Base-by-base conservation (phyloP, 352 stramenopile genomes). In the Blastocystis sp. region DNA sequence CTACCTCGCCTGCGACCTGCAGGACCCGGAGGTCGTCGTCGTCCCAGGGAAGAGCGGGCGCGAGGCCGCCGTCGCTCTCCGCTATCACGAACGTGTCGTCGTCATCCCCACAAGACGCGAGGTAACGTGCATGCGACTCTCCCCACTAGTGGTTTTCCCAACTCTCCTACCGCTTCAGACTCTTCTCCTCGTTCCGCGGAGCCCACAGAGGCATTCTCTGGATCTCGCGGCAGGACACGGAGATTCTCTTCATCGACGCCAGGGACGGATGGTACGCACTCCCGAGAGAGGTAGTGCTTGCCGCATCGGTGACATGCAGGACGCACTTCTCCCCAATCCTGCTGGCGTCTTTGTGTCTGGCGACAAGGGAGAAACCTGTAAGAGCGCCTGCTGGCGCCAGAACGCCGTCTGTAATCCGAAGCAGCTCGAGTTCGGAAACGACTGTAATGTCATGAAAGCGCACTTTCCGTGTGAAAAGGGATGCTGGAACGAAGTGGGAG, bases 401-500 rank as follows among this genome's bases (percentile, higher is more conserved):
- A 32, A 81, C n/a, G 14, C 27, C 3, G 32, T 14, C 36, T 81
- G 69, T 40, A 27, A 81, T 51, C 11, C 16, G 24, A 27, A 44
- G 6, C 69, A 81, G 69, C 36, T 64, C 0, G 69, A 81, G 69
- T 81, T 81, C n/a, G 34, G 38, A 29, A 81, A 81, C 16, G 29
- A 81, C 53, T 81, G 69, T 42, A 46, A 81, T 18, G 21, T 38
- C 21, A 81, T 81, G 69, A 63, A 81, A 40, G 14, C 54, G 24
- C 11, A 63, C 53, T 81, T 81, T 38, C 40, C 40, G 24, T 81
- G 69, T 44, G n/a, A 63, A 21, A 34, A 61, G 9, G 69, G 69
- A n/a, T 81, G 69, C 46, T 81, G 69, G 69, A 81, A 81, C 24
- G 69, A 81, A 44, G 69, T 81, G 4, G 53, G 32, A 1, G 63